Base-by-base conservation (phyloP, 805 yeast genomes). In the Maudiozyma turicensis region DNA sequence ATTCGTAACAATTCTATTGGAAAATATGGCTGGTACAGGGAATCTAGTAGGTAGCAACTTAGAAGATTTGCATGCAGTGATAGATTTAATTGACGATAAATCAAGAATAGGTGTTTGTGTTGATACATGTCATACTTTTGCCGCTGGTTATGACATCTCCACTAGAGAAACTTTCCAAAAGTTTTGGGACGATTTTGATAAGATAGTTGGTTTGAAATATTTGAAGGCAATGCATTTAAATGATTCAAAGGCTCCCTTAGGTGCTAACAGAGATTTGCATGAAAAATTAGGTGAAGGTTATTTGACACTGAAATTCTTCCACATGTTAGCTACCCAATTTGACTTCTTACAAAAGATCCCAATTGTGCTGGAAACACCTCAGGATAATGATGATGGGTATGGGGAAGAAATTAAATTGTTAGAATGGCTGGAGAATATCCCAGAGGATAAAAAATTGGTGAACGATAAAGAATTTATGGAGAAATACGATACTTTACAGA, bases 11-110 rank as follows among this genome's bases (percentile, higher is more conserved):
- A 81, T 93, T 42, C 95, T 93, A 10, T 74, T 93, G 51, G 99
- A 93, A 61, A 93, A 91, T 61, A 93, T 93, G 99, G 96, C 99
- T 1, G 99, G 99, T 8, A 95, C 88, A 57, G 96, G 96, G 3
- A 84, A 86, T 53, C 75, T 91, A 52, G 84, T 93, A 40, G 99
- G 98, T 0, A 82, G 91, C 3, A 72, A 77, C 40, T 68, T 91
- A 31, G 80, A 84, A 54, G 98, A 93, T 60, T 72, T 93, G 44
- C 71, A 75, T 31, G 77, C 75, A 26, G 90, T 93, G 13, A 87
- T 93, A 42, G 83, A 78, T 37, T 60, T 80, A 72, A 77, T 93
- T n/a, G 84, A 88, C 1, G 78, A 89, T 60, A 90, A 90, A 65
- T 62, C 68, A 0, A 74, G 99, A 49, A 82, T 93, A n/a, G 98